phyloP scores from a whole-genome alignment of 805 yeast species.

The Candida loeiensis region DNA sequence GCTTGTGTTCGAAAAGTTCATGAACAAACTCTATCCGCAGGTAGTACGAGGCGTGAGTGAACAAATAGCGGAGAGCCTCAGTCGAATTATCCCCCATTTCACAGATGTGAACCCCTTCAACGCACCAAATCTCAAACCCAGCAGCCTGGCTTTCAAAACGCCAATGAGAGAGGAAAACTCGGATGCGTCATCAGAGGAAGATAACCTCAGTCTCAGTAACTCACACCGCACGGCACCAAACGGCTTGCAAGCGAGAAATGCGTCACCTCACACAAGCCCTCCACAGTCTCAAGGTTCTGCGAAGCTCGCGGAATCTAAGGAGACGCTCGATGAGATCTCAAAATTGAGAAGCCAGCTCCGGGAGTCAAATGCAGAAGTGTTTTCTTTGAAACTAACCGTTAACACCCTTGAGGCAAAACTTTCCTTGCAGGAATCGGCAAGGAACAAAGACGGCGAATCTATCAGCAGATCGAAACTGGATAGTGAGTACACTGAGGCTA shows the following conservation, averaged over 20 bases:
- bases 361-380: not conserved
- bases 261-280: constrained; percentile 30
- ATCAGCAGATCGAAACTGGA: not conserved
- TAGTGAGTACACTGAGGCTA: not conserved
- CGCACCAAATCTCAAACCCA: not conserved
- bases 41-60: constrained; percentile 13
- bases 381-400: not conserved
- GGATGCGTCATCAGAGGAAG: not conserved
- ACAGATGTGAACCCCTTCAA: not conserved
- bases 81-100: not conserved
- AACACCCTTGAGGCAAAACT: not conserved
- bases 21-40: constrained; percentile 11
- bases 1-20: constrained; percentile 9
- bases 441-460: not conserved
- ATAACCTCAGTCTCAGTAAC: not conserved
- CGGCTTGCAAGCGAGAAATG: constrained; percentile 1
- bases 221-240: not conserved
- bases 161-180: constrained; percentile 2
- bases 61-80: constrained; percentile 5
- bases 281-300: constrained; percentile 27
- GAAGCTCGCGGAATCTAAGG: not conserved
- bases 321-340: not conserved
- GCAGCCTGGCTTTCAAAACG: not conserved
- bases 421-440: not conserved
- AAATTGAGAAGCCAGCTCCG: not conserved